Percentiles rank a stretch among this genome's conserved stretches.
These are phyloP conservation scores for Aspergillus pseudonomiae DNA, from an alignment of 2,329 filamentous ascomycete genomes.

Conservation along the genomic window DNA sequence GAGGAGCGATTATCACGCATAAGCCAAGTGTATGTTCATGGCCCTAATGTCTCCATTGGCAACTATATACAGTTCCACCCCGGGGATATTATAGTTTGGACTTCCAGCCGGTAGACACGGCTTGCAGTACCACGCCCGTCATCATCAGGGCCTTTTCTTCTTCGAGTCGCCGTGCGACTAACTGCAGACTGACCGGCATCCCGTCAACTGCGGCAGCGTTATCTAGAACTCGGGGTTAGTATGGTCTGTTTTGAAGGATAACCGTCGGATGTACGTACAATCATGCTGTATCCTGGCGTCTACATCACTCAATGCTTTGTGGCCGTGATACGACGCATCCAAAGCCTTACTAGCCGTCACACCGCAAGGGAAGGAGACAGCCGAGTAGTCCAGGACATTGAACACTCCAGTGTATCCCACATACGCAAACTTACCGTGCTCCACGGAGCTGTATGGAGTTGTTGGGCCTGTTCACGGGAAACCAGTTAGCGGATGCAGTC, in stretches of 20 bases:
- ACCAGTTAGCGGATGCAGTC: background rate
- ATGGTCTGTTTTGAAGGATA: background rate
- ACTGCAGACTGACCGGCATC: conserved; percentile 33
- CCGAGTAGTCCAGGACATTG: conserved; percentile 25
- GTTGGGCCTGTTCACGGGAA: conserved; percentile 16
- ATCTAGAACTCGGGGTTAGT: background rate
- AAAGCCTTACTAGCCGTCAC: conserved; percentile 18
- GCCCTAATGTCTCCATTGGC: background rate
- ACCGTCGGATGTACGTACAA: conserved; percentile 12
- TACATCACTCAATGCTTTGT: conserved; percentile 11
- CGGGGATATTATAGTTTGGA: background rate
- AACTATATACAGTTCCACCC: background rate
- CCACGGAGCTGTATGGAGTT: conserved; percentile 24
- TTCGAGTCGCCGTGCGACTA: conserved; percentile 34
- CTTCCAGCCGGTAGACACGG: conserved; percentile 18
- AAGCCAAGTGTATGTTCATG: background rate
- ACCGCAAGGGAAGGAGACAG: conserved; percentile 24
- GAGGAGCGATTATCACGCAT: no score
- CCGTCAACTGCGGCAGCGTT: conserved; percentile 18
- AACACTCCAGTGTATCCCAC: conserved; percentile 25
- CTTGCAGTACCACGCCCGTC: conserved; percentile 38
- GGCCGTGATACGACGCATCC: conserved; percentile 7
- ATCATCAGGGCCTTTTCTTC: conserved; percentile 42
- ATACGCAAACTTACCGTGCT: conserved; percentile 22
- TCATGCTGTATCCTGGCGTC: conserved; percentile 14